Evolutionary conservation across 768 basidiomycete species (phyloP).

Genomic region (Trametes meyenii): DNA sequence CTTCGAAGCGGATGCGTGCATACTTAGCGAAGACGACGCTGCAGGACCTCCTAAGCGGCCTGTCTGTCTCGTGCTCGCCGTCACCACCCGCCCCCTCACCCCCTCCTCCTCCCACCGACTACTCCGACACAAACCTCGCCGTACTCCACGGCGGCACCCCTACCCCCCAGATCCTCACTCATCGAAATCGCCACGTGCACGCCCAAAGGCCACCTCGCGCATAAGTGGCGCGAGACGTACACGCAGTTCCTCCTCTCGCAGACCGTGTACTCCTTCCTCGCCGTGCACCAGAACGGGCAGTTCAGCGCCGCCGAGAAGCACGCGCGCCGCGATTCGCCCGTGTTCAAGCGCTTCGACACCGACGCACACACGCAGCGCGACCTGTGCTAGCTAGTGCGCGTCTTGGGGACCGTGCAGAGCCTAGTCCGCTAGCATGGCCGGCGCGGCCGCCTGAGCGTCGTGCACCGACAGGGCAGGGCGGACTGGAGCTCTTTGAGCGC

Average conservation of each 20-base stretch:
- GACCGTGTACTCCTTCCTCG: slow-evolving; percentile 60
- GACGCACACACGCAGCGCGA: slow-evolving; percentile 29
- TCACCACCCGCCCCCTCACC: background rate
- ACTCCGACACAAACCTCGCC: slow-evolving; percentile 19
- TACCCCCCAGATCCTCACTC: slow-evolving; percentile 40
- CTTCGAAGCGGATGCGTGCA: slow-evolving; percentile 31
- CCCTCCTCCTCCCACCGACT: background rate
- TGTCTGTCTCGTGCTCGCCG: background rate
- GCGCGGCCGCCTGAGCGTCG: slow-evolving; percentile 55
- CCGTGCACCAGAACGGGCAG: slow-evolving; percentile 53
- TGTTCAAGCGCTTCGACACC: slow-evolving; percentile 23
- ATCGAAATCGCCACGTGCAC: slow-evolving; percentile 34
- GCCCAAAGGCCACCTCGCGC: background rate
- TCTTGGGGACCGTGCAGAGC: slow-evolving; percentile 43
- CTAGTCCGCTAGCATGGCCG: slow-evolving; percentile 53
- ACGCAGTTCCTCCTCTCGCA: slow-evolving; percentile 72
- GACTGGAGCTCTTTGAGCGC: slow-evolving; percentile 54
- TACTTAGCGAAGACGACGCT: slow-evolving; percentile 1
- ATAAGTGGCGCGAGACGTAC: slow-evolving; percentile 61
- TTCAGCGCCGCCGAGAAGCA: slow-evolving; percentile 54
- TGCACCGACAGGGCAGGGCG: slow-evolving; percentile 43
- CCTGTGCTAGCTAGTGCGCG: slow-evolving; percentile 34
- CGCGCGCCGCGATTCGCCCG: slow-evolving; percentile 25
- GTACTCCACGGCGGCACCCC: slow-evolving; percentile 30
- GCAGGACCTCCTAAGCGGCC: slow-evolving; percentile 1